Evolutionary conservation across 2,329 filamentous ascomycete genomes (phyloP), one percentile per base, ranked within the genome.

Genomic region (Ilyonectria sp.): DNA sequence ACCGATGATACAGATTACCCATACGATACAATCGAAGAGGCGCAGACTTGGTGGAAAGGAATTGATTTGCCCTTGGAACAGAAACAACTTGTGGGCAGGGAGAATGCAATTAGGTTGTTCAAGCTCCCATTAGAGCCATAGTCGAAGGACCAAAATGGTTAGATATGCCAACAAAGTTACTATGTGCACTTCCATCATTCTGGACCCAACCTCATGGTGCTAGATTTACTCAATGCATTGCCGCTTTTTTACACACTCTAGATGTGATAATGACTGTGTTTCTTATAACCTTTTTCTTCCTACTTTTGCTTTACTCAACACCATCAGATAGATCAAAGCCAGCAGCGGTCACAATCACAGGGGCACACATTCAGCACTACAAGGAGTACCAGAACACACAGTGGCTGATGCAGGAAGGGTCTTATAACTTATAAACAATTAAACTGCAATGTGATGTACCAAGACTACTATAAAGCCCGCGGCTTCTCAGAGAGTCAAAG

Each of bases 41-140:
- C 65, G 0, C 67, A 69, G 17, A 19, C 49, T n/a, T 69, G 65
- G 65, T 69, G 67, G 67, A 68, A 49, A 9, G 23, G 23, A 1
- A 37, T 63, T 1, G 55, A 65, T 3, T 35, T 69, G 15, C 23
- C 46, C 0, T 15, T 0, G 17, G 19, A 26, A 0, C 53, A 49
- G 0, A 69, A 64, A 15, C 40, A 44, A 0, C 29, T 29, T 1
- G 37, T 68, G 2, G 57, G 31, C 5, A 67, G 66, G 13, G 6
- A 4, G 1, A 68, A 68, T 11, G 52, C 66, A 1, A 67, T 68
- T 7, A 67, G 56, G 33, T 11, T 67, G 15, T 67, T 68, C 1
- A 68, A 64, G 7, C 43, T 69, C 2, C 65, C 65, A 0, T 15
- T 68, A 6, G 59, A 68, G 4, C n/a, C 26, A 19, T 64, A 64